phyloP scores from a whole-genome alignment of 768 basidiomycete species.

The Suillus luteus region DNA sequence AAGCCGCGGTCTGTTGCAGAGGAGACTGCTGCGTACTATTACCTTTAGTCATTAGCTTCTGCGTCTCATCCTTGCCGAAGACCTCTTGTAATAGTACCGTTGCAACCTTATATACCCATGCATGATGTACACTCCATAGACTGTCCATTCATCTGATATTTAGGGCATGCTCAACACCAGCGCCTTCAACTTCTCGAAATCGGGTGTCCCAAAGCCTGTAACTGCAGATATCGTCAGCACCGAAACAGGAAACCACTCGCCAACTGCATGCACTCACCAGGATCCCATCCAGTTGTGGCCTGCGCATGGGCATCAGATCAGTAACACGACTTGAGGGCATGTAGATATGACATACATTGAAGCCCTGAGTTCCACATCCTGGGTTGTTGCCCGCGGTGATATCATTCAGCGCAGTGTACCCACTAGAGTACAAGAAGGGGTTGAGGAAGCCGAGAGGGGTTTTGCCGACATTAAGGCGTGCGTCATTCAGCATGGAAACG shows the following conservation, averaged over 20 bases:
- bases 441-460: constrained; percentile 45
- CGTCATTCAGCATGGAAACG: constrained; percentile 43
- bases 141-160: background rate
- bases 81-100: background rate
- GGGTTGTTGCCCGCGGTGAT: constrained; percentile 47
- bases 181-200: constrained; percentile 47
- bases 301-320: constrained; percentile 19
- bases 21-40: no score
- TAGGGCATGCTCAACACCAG: constrained; percentile 31
- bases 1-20: background rate
- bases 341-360: constrained; percentile 36
- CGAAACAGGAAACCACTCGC: constrained; percentile 18
- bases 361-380: constrained; percentile 46
- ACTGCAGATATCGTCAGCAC: constrained; percentile 34
- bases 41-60: background rate
- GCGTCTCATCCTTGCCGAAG: background rate
- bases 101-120: background rate
- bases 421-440: constrained; percentile 48
- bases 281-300: constrained; percentile 61
- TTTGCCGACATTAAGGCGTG: constrained; percentile 35
- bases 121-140: background rate
- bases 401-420: constrained; percentile 50
- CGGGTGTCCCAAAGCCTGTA: constrained; percentile 57
- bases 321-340: no score
- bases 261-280: constrained; percentile 36